These are phyloP conservation scores for Penicillium cinerascens DNA, from an alignment of 495 filamentous ascomycete genomes.

Conservation along the genomic window DNA sequence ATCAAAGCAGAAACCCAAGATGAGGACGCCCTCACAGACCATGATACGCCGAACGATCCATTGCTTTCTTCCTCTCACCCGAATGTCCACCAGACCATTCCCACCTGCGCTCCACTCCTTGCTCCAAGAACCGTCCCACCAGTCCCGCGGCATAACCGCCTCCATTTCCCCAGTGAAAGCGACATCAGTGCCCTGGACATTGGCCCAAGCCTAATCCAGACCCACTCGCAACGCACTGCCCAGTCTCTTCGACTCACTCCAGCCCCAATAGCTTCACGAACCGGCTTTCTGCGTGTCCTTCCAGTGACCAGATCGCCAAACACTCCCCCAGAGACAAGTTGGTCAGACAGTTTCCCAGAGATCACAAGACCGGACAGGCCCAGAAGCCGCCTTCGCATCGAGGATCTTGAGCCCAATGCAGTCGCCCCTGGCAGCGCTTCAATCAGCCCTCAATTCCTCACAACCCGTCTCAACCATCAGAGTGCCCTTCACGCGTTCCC, in stretches of 20 bases:
- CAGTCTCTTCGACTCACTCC: background rate
- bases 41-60: background rate
- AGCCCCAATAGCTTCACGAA: background rate
- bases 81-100: background rate
- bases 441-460: background rate
- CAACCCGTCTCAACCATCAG: background rate
- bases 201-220: conserved; percentile 9
- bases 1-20: background rate
- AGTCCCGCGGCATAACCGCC: background rate
- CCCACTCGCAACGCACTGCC: background rate
- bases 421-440: conserved; percentile 8
- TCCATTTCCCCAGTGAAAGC: conserved; percentile 16
- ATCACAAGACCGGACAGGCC: background rate
- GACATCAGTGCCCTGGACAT: conserved; percentile 33
- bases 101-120: background rate
- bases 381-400: background rate
- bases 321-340: no score
- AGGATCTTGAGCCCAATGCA: conserved; percentile 10
- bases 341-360: background rate
- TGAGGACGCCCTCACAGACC: background rate
- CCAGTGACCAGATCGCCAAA: background rate
- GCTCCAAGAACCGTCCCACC: background rate
- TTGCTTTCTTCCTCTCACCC: background rate
- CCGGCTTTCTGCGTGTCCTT: background rate
- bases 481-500: background rate